Evolutionary conservation across 257 asterid genomes (phyloP), one percentile per base, ranked within the genome.

Genomic region (Lantana camara): DNA sequence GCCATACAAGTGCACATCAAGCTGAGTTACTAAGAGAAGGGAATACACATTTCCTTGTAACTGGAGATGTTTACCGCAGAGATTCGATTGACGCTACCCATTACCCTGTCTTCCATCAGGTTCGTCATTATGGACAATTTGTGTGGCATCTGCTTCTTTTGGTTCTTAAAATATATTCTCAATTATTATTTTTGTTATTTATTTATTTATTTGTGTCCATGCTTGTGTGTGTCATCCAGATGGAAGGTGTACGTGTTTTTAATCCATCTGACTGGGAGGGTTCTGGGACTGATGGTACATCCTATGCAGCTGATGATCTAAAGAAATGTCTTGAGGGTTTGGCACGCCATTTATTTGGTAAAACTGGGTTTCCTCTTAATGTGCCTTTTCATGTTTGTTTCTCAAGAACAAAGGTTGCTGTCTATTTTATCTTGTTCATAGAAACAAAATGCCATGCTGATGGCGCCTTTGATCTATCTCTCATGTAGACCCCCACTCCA

Each of bases 1-100:
- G 99, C 75, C 99, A 93, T 75, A 87, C 99, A 15, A 93, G 99
- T 80, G 99, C 99, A 12, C 99, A 93, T 81, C 99, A 93, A 79
- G 97, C 96, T 47, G 95, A 93, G 77, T 70, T 90, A 54, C 84
- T 82, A 71, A 73, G 85, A 80, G 72, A 63, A 71, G 96, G 96
- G 24, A 79, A 84, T 70, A 83, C 85, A 27, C 84, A 81, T 78
- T 91, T 91, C 71, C 95, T 91, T 68, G 96, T 89, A 23, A 81
- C 94, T 9, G 98, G 98, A 77, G 98, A 91, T 82, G 98, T 91
- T 64, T 91, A 91, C 67, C 95, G 97, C 64, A 83, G 99, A 75
- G 96, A 94, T 74, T 88, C 99, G 6, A 90, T 94, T 41, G 97
- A 94, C 74, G 79, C 97, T 49, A 94, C 96, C 59, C 97, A 94